phyloP scores from a whole-genome alignment of 192 early-diverging fungal genomes.

The Bifiguratus adelaidae region DNA sequence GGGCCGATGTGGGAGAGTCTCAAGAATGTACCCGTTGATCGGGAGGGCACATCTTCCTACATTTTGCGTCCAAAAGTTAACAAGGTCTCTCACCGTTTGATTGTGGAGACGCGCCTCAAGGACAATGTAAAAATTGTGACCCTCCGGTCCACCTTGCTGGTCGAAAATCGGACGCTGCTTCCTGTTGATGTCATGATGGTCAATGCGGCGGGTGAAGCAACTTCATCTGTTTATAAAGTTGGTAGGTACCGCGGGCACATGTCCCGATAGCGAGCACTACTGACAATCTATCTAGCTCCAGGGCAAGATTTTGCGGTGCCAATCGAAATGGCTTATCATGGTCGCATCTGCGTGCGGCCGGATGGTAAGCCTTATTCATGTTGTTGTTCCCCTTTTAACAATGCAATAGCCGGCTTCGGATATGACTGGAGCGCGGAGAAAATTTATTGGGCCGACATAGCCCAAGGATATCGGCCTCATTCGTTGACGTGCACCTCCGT shows the following conservation, averaged over 20 bases:
- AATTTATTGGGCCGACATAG: constrained; percentile 79
- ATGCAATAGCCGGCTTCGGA: constrained; percentile 50
- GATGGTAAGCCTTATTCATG: constrained; percentile 35
- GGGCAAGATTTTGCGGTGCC: constrained; percentile 81
- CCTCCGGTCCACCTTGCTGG: constrained; percentile 72
- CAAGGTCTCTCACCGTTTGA: constrained; percentile 69
- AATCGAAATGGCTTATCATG: constrained; percentile 73
- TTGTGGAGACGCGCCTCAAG: constrained; percentile 77
- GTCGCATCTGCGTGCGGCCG: constrained; percentile 70
- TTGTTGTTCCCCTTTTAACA: not conserved
- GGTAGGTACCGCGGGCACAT: too few relatives aligned
- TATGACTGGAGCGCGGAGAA: constrained; percentile 76
- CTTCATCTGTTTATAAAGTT: constrained; percentile 34
- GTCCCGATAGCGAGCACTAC: constrained; percentile 11
- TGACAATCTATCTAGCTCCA: constrained; percentile 32
- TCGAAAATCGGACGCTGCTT: constrained; percentile 74
- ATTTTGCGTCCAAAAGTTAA: constrained; percentile 72
- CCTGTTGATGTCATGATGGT: constrained; percentile 72
- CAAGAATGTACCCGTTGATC: constrained; percentile 80
- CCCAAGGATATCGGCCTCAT: constrained; percentile 14
- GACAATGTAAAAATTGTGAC: constrained; percentile 90
- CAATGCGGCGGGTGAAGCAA: constrained; percentile 48
- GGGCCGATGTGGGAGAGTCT: constrained; percentile 86
- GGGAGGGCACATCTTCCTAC: constrained; percentile 76
- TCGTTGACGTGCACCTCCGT: constrained; percentile 3